Evolutionary conservation across 805 yeast species (phyloP).

Genomic region (Cyberlindnera americana): DNA sequence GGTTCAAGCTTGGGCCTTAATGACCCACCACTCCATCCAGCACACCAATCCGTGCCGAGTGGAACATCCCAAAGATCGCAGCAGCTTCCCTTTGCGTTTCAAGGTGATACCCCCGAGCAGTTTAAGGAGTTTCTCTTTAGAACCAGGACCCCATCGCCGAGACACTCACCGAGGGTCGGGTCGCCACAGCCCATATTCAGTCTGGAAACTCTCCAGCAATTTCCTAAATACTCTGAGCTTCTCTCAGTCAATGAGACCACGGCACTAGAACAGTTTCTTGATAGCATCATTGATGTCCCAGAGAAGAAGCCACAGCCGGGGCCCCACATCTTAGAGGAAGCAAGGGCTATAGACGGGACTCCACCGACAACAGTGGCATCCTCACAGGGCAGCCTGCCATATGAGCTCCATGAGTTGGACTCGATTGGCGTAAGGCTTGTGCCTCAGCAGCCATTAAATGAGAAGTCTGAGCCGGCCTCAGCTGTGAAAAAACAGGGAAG

Average conservation of each 20-base stretch:
- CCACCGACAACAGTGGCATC: no score
- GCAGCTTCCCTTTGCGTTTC: slow-evolving; percentile 1
- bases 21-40: not conserved
- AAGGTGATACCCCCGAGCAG: slow-evolving; percentile 4
- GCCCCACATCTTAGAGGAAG: not conserved
- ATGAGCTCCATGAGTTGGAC: no score
- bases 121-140: slow-evolving; percentile 14
- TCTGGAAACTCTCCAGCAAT: slow-evolving; percentile 17
- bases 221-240: slow-evolving; percentile 21
- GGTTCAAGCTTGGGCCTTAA: slow-evolving; percentile 1
- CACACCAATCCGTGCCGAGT: not conserved
- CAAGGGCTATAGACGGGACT: not conserved
- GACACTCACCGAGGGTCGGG: slow-evolving; percentile 12
- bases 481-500: not conserved
- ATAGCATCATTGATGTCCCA: slow-evolving; percentile 28
- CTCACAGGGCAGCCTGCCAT: no score
- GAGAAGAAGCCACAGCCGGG: no score
- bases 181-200: slow-evolving; percentile 12
- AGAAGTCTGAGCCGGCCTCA: no score
- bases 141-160: slow-evolving; percentile 17
- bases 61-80: not conserved
- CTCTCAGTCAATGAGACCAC: slow-evolving; percentile 26
- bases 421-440: no score
- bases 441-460: no score
- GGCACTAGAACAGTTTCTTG: slow-evolving; percentile 28